Conservation (phyloP, 768 basidiomycete species). For the Mycena capillaripes region DNA sequence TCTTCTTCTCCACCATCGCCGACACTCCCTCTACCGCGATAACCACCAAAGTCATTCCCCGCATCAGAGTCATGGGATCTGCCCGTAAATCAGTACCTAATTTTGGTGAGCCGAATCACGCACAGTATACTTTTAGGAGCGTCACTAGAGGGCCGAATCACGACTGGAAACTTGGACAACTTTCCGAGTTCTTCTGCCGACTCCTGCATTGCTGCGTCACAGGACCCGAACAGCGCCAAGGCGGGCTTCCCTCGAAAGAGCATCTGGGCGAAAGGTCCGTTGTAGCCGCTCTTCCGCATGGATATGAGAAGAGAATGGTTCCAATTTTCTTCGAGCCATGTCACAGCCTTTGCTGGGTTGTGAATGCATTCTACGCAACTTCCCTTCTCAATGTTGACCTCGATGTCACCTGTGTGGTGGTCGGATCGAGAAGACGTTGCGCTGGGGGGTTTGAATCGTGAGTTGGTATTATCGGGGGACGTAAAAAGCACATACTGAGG, state of each 20-base stretch:
- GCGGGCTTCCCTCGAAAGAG: background rate
- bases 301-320: background rate
- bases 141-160: background rate
- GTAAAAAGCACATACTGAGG: background rate
- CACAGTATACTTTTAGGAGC: background rate
- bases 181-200: background rate
- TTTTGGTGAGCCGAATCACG: background rate
- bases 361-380: background rate
- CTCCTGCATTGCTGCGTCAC: background rate
- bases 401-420: too few relatives aligned
- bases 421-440: background rate
- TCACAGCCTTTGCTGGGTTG: background rate
- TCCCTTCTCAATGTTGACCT: too few relatives aligned
- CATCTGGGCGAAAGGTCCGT: background rate
- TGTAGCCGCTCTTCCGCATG: background rate
- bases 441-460: background rate
- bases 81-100: too few relatives aligned
- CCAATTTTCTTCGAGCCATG: background rate
- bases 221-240: background rate
- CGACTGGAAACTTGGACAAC: background rate
- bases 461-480: background rate
- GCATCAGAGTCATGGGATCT: too few relatives aligned
- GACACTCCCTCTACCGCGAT: too few relatives aligned
- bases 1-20: too few relatives aligned
- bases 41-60: too few relatives aligned